Conservation (phyloP, 345 rosid species). For the Acer yangbiense region DNA sequence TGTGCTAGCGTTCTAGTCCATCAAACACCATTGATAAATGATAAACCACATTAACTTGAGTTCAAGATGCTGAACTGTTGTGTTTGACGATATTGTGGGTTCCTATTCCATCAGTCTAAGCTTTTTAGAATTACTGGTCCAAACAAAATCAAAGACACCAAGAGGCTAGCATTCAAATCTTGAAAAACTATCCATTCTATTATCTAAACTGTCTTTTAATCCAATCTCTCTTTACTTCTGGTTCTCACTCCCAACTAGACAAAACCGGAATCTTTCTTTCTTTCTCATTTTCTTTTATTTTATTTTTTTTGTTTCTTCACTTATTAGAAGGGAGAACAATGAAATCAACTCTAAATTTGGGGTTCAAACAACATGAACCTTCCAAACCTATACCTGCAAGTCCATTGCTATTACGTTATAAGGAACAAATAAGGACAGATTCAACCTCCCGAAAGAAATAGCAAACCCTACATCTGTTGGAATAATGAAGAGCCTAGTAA, state of each 20-base stretch:
- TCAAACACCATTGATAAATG: neutral
- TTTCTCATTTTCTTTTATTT: neutral
- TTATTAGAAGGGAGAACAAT: neutral
- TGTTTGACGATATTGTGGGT: neutral
- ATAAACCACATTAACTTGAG: neutral
- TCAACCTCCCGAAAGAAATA: neutral
- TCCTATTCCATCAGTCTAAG: neutral
- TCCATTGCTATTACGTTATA: neutral
- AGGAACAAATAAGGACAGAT: neutral
- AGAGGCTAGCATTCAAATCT: neutral
- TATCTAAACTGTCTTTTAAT: neutral
- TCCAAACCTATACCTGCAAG: neutral
- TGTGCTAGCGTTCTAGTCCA: too few relatives aligned
- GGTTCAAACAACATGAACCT: neutral
- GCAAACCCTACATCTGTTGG: neutral
- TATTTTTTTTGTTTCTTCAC: neutral
- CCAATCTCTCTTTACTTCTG: neutral
- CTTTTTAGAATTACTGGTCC: neutral
- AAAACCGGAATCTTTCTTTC: neutral
- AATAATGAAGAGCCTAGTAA: too few relatives aligned
- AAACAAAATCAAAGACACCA: neutral
- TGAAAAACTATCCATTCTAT: neutral
- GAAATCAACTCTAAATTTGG: neutral
- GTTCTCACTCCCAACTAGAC: neutral
- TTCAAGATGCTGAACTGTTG: neutral